phyloP scores from a whole-genome alignment of 345 rosid genomes.

The Eucalyptus marginata region DNA sequence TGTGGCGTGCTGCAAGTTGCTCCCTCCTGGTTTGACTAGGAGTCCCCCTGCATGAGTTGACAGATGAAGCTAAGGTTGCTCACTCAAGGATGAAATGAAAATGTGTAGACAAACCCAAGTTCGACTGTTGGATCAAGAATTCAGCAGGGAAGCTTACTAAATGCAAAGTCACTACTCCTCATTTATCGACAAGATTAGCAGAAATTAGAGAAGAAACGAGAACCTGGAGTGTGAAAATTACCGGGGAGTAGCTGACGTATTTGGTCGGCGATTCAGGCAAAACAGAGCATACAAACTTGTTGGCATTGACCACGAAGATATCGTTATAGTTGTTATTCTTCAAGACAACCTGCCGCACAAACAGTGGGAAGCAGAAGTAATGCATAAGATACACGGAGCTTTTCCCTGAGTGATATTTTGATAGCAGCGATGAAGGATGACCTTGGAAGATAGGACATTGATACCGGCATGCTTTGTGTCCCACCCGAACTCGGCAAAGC shows the following conservation, averaged over 20 bases:
- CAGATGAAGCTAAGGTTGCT: not conserved
- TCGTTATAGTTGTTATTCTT: not conserved
- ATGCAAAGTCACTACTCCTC: not conserved
- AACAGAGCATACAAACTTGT: conserved; percentile 25
- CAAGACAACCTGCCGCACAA: conserved; percentile 3
- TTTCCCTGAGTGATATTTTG: not conserved
- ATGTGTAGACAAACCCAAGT: not conserved
- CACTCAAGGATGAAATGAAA: not conserved
- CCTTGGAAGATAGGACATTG: conserved; percentile 62
- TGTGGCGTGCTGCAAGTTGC: conserved; percentile 47
- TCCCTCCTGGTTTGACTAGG: conserved; percentile 31
- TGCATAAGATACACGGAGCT: not conserved
- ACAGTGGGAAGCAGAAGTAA: not conserved
- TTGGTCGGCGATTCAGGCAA: conserved; percentile 49
- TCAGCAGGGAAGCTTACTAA: not conserved
- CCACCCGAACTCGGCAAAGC: conserved; percentile 63
- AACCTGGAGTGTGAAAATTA: not conserved
- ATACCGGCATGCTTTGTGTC: conserved; percentile 75
- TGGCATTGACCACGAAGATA: conserved; percentile 14
- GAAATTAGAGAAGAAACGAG: not conserved
- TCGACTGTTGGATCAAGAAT: not conserved
- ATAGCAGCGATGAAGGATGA: not conserved
- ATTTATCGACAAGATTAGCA: not conserved
- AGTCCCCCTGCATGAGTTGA: conserved; percentile 25
- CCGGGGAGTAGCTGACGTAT: conserved; percentile 36